Evolutionary conservation across 164 flowering plant species (phyloP).

Genomic region (Magnolia kwangsiensis): DNA sequence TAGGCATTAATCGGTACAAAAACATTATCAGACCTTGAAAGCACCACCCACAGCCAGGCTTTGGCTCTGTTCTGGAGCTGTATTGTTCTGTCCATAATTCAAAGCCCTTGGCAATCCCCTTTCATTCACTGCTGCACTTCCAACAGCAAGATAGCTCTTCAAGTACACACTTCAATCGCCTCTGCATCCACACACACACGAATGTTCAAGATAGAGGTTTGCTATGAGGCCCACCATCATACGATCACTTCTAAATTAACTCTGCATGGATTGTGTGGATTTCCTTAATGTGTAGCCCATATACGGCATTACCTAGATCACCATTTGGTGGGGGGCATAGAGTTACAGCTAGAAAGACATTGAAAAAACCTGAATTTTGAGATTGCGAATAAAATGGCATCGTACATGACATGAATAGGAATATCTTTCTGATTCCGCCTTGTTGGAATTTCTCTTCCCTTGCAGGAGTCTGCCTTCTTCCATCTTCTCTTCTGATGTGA

Average conservation of each 20-base stretch:
- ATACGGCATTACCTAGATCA: no score
- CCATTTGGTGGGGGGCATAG: no score
- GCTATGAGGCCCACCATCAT: background rate
- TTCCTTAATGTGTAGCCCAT: no score
- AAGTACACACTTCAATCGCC: conserved; percentile 21
- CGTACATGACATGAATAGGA: background rate
- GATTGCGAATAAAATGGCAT: background rate
- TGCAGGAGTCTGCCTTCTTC: background rate
- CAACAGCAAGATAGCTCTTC: conserved; percentile 23
- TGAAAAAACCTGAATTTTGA: background rate
- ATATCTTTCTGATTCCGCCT: background rate
- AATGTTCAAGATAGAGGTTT: background rate
- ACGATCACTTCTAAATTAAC: no score
- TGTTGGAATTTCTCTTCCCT: background rate
- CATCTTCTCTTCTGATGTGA: conserved; percentile 5
- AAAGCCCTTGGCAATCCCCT: background rate
- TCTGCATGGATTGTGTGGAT: no score
- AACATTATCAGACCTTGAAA: background rate
- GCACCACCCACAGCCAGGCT: background rate
- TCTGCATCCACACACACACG: conserved; percentile 21
- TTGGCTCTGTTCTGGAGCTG: background rate
- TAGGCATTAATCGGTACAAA: background rate
- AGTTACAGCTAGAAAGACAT: no score
- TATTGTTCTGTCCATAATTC: background rate
- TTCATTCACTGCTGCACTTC: conserved; percentile 15